Evolutionary conservation across 75 land plant species (phyloP).

Genomic region (Pinus albicaulis): DNA sequence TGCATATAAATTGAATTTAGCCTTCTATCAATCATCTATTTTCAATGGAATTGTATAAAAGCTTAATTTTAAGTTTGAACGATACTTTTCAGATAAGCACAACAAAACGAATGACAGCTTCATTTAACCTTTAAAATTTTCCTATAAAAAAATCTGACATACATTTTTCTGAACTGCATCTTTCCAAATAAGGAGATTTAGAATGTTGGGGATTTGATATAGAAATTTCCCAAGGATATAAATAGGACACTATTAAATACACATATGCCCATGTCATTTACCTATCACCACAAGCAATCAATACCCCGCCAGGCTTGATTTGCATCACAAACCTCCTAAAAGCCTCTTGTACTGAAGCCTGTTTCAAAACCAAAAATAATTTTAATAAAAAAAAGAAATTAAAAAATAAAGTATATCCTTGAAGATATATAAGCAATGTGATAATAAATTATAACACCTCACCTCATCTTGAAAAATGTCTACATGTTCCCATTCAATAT

Average conservation of each 20-base stretch:
- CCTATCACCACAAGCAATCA: conserved; percentile 63
- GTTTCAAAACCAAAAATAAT: conserved; percentile 21
- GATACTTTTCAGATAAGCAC: background rate
- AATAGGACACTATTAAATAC: background rate
- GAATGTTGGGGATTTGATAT: no score
- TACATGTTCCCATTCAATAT: conserved; percentile 84
- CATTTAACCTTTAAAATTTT: background rate
- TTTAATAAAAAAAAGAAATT: conserved; percentile 3
- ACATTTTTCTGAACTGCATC: background rate
- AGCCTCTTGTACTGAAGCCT: conserved; percentile 31
- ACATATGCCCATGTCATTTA: background rate
- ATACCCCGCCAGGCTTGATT: conserved; percentile 52
- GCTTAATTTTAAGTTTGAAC: background rate
- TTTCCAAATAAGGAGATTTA: background rate
- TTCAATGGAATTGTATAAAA: background rate
- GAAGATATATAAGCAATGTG: background rate
- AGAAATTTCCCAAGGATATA: background rate
- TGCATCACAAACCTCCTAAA: conserved; percentile 49
- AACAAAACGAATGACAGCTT: background rate
- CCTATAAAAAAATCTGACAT: background rate
- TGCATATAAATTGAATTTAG: background rate
- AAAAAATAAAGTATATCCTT: background rate
- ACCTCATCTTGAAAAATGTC: conserved; percentile 70
- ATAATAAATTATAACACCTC: background rate
- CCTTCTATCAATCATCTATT: background rate